Base-by-base conservation (phyloP, 2,329 filamentous ascomycete species). In the Penicillium freii region DNA sequence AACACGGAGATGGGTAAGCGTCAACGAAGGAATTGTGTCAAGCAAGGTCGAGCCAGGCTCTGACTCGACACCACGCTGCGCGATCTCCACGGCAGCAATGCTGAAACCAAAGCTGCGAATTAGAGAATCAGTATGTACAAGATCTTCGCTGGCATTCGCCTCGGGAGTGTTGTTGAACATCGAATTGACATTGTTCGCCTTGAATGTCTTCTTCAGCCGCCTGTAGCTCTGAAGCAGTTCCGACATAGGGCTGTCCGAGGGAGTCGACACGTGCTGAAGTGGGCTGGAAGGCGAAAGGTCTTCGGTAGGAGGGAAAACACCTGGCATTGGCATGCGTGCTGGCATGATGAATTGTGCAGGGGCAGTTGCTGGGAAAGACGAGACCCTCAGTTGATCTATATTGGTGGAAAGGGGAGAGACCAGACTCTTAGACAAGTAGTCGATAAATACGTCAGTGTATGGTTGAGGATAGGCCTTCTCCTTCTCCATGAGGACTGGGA, bases 71-170 rank as follows among this genome's bases (percentile, higher is more conserved):
- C 94, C 94, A 66, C 94, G 88, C 72, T 97, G 92, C 62, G 92
- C 88, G 63, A 97, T 96, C 75, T 99, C 94, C 4, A 90, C 87
- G 0, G 92, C 87, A 9, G 92, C 88, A 57, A 99, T 92, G 0
- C 92, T 93, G 71, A 87, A 91, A 2, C 91, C 93, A 15, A 97
- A 85, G 58, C 67, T 77, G 57, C 71, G 72, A 54, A 77, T 73
- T 48, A 79, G 57, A 5, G 71, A 72, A 60, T 76, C 75, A 1
- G 78, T 78, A 57, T 80, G 72, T 1, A 80, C 77, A 56, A 81
- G 66, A 44, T 84, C 81, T 43, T 82, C 80, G 10, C 68, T 70
- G 19, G 66, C 67, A 6, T 74, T 67, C 4, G 74, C 69, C 10
- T 76, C 74, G 15, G 77, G 70, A 2, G 72, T 72, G 50, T 80